phyloP scores from a whole-genome alignment of 345 rosid species.

The Draba incana region DNA sequence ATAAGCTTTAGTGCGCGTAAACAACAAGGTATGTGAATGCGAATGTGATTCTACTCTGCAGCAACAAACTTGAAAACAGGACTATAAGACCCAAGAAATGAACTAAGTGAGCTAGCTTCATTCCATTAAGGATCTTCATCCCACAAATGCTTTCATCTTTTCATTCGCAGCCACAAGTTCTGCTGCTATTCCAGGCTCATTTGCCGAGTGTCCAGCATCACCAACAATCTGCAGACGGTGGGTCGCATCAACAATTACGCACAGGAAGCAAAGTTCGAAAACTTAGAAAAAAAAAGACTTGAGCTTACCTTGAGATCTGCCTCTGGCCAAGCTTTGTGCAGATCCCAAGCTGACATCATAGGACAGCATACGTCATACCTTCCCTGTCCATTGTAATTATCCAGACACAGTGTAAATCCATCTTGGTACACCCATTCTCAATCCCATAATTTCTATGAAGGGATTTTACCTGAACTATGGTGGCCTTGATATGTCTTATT shows the following conservation, averaged over 20 bases:
- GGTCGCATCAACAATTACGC: neutral
- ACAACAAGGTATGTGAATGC: neutral
- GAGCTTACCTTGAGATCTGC: slow-evolving; percentile 76
- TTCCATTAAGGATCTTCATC: slow-evolving; percentile 13
- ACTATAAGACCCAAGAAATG: neutral
- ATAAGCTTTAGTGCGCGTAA: neutral
- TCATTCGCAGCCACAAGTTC: slow-evolving; percentile 91
- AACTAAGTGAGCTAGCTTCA: neutral
- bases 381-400: slow-evolving; percentile 63
- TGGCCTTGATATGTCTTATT: slow-evolving; percentile 80
- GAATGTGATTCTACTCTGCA: neutral
- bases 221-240: slow-evolving; percentile 55
- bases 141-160: slow-evolving; percentile 55
- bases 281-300: neutral
- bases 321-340: slow-evolving; percentile 95
- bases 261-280: neutral
- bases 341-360: slow-evolving; percentile 99
- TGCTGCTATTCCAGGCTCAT: slow-evolving; percentile 83
- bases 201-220: slow-evolving; percentile 96
- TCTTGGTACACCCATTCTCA: neutral
- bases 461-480: slow-evolving; percentile 68
- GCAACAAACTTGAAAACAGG: slow-evolving; percentile 15
- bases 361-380: slow-evolving; percentile 95
- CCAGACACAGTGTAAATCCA: slow-evolving; percentile 10
- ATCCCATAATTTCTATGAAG: neutral